phyloP scores from a whole-genome alignment of 2,329 filamentous ascomycete genomes.

The Grosmannia clavigera region DNA sequence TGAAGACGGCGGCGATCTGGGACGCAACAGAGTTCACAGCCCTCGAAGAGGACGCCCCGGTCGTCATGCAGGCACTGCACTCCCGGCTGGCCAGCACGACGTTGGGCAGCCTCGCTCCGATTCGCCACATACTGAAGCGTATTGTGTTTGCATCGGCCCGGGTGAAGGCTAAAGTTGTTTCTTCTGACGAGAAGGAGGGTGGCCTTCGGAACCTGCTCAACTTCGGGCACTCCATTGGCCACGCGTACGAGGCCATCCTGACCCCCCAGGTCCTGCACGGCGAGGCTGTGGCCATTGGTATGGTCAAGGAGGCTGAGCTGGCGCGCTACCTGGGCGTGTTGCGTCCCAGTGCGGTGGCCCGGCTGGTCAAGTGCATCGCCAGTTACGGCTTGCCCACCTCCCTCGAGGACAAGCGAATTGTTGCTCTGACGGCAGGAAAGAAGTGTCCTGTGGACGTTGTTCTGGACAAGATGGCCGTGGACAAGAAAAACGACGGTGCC shows the following conservation, averaged over 20 bases:
- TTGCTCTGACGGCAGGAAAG: conserved; percentile 74
- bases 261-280: conserved; percentile 93
- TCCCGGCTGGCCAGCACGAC: conserved; percentile 28
- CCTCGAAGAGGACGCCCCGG: conserved; percentile 68
- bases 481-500: conserved; percentile 94
- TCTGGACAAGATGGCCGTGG: conserved; percentile 87
- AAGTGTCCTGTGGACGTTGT: conserved; percentile 76
- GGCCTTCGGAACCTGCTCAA: conserved; percentile 90
- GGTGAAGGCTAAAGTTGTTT: conserved; percentile 90
- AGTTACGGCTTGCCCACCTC: conserved; percentile 85
- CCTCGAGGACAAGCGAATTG: conserved; percentile 68
- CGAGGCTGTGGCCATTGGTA: conserved; percentile 91
- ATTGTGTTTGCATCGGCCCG: conserved; percentile 83
- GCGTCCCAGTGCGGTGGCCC: conserved; percentile 74
- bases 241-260: conserved; percentile 89
- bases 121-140: conserved; percentile 58
- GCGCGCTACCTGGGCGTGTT: conserved; percentile 80
- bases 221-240: conserved; percentile 95
- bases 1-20: conserved; percentile 97
- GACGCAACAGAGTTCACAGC: conserved; percentile 75
- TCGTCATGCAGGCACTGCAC: conserved; percentile 62
- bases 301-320: conserved; percentile 95
- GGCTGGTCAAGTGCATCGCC: conserved; percentile 85
- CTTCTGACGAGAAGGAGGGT: conserved; percentile 85
- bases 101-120: conserved; percentile 52